Base-by-base conservation (phyloP, 371 early-diverging fungal species). In the Capillidium heterosporum region DNA sequence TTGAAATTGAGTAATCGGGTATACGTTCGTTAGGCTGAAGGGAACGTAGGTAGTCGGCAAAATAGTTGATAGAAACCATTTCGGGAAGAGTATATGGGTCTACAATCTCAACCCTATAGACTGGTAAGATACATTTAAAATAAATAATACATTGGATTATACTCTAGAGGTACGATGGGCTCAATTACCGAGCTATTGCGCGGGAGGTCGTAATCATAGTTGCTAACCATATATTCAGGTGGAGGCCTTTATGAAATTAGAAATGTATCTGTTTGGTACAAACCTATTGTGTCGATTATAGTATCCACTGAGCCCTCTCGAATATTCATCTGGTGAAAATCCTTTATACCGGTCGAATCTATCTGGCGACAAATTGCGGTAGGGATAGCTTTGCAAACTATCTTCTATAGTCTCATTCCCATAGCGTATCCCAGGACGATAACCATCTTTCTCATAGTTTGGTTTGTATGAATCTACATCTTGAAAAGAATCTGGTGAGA, bases 1-100 rank as follows among this genome's bases (percentile, higher is more conserved):
- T 50, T 31, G 21, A 17, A 31, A 50, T 50, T 17, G 24, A 26
- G 19, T 32, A 27, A 31, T 50, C 51, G 8, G 27, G 17, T 10
- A 27, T 23, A 8, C 51, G 24, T 17, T 24, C 27, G 19, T 50
- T 50, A 31, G 51, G 51, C 29, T 50, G 27, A 1, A 17, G 21
- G 5, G 31, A 32, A 7, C 51, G 24, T 27, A 50, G 31, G 19
- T 50, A 50, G 31, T 50, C 51, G 5, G 51, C 51, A 32, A 27
- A 50, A 29, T 50, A 50, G 31, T 50, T 29, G 31, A 50, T 50
- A 8, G 51, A 50, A 15, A 50, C 51, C 29, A 50, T 26, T 15
- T 50, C 51, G 8, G 51, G 11, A 23, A 50, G 8, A 17, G 21
- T 31, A 8, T 27, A 29, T 27, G 51, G 51, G 26, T 50, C 51